Evolutionary conservation across 2,329 filamentous ascomycete genomes (phyloP), one percentile per base, ranked within the genome.

Genomic region (Xylaria digitata): DNA sequence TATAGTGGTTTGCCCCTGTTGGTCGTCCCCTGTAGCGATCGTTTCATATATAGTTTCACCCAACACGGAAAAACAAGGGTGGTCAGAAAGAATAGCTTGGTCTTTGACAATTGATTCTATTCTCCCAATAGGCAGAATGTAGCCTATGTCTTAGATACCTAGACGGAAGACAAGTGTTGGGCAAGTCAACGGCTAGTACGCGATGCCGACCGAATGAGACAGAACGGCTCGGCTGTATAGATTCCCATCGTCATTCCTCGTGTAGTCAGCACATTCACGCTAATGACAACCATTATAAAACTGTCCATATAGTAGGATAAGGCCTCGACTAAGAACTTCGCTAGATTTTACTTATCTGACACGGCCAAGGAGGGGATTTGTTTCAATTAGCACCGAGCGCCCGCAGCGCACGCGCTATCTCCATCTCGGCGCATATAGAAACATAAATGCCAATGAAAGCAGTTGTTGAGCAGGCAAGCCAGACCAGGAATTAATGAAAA

Each of bases 1-100:
- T 52, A 49, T 54, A 34, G 40, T 40, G 17, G 40, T 54, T 26
- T 17, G 42, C 60, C 67, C 67, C 60, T 60, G 55, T 60, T 50
- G 15, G 21, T 52, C 21, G 37, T 54, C 59, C 66, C 66, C 54
- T 56, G 60, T 61, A 52, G 52, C 26, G 40, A 65, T 65, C 54
- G 67, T 70, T 68, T 70, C 67, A 68, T 19, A 34, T 69, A 62
- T 26, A 42, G 67, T 70, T 70, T 70, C 67, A 68, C 45, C 50
- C 52, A 56, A 26, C 67, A 55, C 57, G 50, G 53, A 34, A 56
- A 26, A 6, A 37, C 57, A 55, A 66, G 63, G 66, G 55, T 48
- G 49, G 34, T 37, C 52, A 19, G 43, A 53, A 58, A 56, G 46
- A 61, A 40, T 60, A 40, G 30, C 56, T 34, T 46, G 3, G 37